phyloP scores from a whole-genome alignment of 2,329 filamentous ascomycete genomes.

The Fusarium miscanthi region DNA sequence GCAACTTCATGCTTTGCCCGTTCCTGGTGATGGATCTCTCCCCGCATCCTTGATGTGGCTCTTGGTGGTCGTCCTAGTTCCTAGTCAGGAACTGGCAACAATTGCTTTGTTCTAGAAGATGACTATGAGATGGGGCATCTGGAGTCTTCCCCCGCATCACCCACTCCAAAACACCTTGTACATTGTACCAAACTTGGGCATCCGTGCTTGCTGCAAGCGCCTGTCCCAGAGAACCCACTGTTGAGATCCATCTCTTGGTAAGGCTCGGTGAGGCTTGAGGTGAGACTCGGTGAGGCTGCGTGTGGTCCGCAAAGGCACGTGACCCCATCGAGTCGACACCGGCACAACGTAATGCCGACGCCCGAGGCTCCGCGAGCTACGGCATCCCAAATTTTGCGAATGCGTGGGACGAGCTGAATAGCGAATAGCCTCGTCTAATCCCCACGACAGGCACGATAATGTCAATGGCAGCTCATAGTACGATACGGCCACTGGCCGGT shows the following conservation, averaged over 20 bases:
- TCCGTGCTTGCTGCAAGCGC: conserved; percentile 48
- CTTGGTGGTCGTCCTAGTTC: conserved; percentile 23
- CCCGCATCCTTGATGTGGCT: conserved; percentile 37
- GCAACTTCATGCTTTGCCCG: conserved; percentile 23
- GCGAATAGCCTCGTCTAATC: conserved; percentile 36
- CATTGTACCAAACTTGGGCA: conserved; percentile 42
- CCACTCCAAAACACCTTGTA: conserved; percentile 41
- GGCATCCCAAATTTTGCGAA: conserved; percentile 40
- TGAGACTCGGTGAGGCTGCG: conserved; percentile 13
- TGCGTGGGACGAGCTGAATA: conserved; percentile 30
- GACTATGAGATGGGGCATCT: conserved; percentile 44
- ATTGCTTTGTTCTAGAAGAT: conserved; percentile 42
- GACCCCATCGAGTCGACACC: not conserved
- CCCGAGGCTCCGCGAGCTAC: conserved; percentile 13
- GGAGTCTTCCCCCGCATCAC: conserved; percentile 45
- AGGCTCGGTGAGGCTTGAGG: conserved; percentile 29
- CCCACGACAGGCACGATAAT: conserved; percentile 30
- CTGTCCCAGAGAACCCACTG: conserved; percentile 38
- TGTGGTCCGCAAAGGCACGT: not conserved
- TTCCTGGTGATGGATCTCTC: conserved; percentile 37
- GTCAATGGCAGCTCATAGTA: conserved; percentile 47
- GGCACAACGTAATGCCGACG: conserved; percentile 30
- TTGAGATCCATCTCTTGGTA: conserved; percentile 39
- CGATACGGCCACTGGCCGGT: conserved; percentile 45
- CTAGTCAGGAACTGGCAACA: conserved; percentile 44